Conservation (phyloP, 768 basidiomycete genomes). For the Xanthoconium purpureum region DNA sequence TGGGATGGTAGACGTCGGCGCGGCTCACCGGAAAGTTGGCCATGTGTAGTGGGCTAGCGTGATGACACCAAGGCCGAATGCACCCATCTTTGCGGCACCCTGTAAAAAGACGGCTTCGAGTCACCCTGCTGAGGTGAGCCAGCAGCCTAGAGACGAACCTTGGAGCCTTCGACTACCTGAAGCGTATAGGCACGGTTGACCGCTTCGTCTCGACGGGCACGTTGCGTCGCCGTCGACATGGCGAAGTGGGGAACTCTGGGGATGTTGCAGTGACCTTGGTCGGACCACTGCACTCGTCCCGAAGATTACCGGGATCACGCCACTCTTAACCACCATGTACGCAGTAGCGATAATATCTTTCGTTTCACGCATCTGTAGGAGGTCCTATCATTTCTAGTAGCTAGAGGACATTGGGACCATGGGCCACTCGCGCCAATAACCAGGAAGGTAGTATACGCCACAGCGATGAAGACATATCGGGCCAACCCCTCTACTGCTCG, state of each 20-base stretch:
- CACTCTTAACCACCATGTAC: too few species aligned
- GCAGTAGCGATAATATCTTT: not conserved
- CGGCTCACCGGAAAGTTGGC: slow-evolving; percentile 64
- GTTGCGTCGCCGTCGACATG: slow-evolving; percentile 28
- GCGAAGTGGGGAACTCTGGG: not conserved
- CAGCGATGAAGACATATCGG: not conserved
- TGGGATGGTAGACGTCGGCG: not conserved
- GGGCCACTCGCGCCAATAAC: too few species aligned
- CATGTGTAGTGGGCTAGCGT: slow-evolving; percentile 66
- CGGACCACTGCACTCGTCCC: not conserved
- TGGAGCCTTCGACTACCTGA: slow-evolving; percentile 56
- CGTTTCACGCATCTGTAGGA: not conserved
- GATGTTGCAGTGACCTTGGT: not conserved
- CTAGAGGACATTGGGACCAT: not conserved
- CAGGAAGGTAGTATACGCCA: not conserved
- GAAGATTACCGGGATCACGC: not conserved
- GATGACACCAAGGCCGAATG: slow-evolving; percentile 56
- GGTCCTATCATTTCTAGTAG: not conserved
- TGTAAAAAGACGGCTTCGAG: slow-evolving; percentile 18
- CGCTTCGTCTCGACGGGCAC: slow-evolving; percentile 48
- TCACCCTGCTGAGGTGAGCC: not conserved
- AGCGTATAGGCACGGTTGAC: slow-evolving; percentile 56
- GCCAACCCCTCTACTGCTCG: slow-evolving; percentile 4
- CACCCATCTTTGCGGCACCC: slow-evolving; percentile 53
- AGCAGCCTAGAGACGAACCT: slow-evolving; percentile 38